Percentiles rank a stretch among this genome's conserved stretches.
These are phyloP conservation scores for Rhytidhysteron rufulum DNA, from an alignment of 2,329 filamentous ascomycete species.

Conservation along the genomic window DNA sequence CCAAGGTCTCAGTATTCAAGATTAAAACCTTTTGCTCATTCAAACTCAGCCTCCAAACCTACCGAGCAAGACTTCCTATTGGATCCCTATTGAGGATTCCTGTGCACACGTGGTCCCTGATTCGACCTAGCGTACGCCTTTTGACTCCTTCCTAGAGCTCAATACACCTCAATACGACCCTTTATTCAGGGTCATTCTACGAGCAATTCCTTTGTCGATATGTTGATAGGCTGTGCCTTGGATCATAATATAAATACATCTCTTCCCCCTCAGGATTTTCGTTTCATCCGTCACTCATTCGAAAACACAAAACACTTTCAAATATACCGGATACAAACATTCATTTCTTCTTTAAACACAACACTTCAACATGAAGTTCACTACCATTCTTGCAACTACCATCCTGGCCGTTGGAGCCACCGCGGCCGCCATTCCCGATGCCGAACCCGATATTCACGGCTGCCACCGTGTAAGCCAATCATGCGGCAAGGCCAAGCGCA, in stretches of 20 bases:
- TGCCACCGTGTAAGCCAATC: conserved; percentile 23
- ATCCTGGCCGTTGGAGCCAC: conserved; percentile 40
- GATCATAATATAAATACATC: conserved; percentile 12
- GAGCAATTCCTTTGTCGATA: conserved; percentile 1
- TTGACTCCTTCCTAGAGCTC: neutral
- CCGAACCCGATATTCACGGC: conserved; percentile 20
- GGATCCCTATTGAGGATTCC: conserved; percentile 1
- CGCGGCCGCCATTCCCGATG: conserved; percentile 38
- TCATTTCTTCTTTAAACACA: conserved; percentile 5
- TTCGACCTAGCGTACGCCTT: neutral
- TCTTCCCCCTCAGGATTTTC: conserved; percentile 3
- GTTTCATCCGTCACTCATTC: conserved; percentile 9
- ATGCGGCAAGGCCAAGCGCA: conserved; percentile 28
- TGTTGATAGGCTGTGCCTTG: neutral
- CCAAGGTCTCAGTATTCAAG: no score
- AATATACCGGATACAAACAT: conserved; percentile 1
- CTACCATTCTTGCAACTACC: conserved; percentile 37
- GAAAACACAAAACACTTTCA: conserved; percentile 5
- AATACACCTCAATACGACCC: neutral
- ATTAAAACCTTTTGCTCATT: no score
- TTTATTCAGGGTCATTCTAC: neutral
- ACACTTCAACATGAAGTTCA: conserved; percentile 46
- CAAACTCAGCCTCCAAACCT: no score
- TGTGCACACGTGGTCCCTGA: neutral
- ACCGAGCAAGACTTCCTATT: no score